phyloP scores from a whole-genome alignment of 2,329 filamentous ascomycete genomes.

The Colletotrichum tropicale region DNA sequence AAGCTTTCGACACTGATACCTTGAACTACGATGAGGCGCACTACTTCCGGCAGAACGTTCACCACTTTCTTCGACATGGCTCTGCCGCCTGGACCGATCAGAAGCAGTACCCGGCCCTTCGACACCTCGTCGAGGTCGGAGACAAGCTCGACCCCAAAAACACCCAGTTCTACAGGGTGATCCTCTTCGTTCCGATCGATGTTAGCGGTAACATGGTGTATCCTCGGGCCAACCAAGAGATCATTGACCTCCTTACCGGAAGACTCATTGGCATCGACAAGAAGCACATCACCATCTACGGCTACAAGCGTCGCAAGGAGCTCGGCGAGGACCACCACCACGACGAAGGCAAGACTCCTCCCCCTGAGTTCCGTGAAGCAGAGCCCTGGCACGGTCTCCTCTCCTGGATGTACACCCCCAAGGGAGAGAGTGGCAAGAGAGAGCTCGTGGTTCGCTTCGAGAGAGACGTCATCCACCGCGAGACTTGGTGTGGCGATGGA shows the following conservation, averaged over 20 bases:
- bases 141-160: background rate
- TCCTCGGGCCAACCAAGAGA: background rate
- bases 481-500: constrained; percentile 14
- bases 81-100: background rate
- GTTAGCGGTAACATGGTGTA: background rate
- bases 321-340: background rate
- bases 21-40: background rate
- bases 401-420: constrained; percentile 14
- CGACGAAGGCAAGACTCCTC: background rate
- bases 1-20: background rate
- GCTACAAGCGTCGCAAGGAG: background rate
- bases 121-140: background rate
- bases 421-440: background rate
- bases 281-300: background rate
- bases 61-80: constrained; percentile 1
- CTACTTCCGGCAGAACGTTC: constrained; percentile 9
- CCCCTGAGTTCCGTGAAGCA: background rate
- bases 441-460: constrained; percentile 16
- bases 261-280: background rate
- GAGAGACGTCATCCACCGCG: constrained; percentile 29
- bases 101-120: background rate
- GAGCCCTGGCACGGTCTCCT: constrained; percentile 7
- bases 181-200: background rate
- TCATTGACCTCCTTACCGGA: background rate
- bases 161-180: constrained; percentile 3